Evolutionary conservation across 1,284 basidiomycete species (phyloP).

Genomic region (Vanrija humicola): DNA sequence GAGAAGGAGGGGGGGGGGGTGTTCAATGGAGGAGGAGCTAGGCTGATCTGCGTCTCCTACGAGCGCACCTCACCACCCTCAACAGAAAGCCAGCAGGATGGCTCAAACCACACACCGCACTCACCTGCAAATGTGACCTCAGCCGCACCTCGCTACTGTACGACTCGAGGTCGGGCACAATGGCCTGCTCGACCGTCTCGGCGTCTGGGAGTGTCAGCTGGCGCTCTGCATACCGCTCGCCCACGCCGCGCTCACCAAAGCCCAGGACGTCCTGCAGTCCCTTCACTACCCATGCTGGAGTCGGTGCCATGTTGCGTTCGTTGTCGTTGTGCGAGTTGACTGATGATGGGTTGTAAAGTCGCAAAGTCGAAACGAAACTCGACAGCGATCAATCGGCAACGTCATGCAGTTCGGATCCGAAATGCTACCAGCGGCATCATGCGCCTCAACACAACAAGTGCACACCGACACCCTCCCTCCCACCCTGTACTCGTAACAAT

Average conservation of each 20-base stretch:
- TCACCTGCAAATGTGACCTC: conserved; percentile 37
- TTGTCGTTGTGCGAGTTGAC: background rate
- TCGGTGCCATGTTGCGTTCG: conserved; percentile 1
- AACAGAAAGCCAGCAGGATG: too few relatives aligned
- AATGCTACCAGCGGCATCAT: background rate
- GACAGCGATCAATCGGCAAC: background rate
- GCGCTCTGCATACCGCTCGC: background rate
- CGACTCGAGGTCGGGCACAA: conserved; percentile 41
- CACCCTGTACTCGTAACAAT: background rate
- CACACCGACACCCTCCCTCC: background rate
- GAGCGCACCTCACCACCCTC: background rate
- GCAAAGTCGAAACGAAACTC: background rate
- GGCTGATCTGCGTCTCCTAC: background rate
- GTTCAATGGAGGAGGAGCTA: background rate
- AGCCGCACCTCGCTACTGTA: conserved; percentile 33
- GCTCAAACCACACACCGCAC: background rate
- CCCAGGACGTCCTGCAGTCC: conserved; percentile 35
- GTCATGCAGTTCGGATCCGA: conserved; percentile 4
- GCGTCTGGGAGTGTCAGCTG: conserved; percentile 28
- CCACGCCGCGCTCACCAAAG: conserved; percentile 27
- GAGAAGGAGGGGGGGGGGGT: background rate
- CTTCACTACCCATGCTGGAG: conserved; percentile 39
- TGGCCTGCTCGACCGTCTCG: conserved; percentile 38
- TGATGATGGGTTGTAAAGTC: background rate
- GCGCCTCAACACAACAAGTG: background rate